phyloP scores from a whole-genome alignment of 441 rosid species.

The Viola pubescens region DNA sequence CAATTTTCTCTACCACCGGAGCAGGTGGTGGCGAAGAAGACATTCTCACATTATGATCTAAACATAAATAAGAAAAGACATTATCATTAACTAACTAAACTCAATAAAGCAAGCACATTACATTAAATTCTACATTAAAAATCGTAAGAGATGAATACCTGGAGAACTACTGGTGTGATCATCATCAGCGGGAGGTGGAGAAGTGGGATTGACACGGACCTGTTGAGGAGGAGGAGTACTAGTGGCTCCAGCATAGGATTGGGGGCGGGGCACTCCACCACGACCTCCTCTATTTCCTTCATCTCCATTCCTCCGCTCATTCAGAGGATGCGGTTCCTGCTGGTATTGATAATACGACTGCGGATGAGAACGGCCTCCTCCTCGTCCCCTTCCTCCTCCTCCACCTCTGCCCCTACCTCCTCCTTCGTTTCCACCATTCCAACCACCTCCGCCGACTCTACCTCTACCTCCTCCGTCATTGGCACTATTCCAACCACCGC shows the following conservation, averaged over 20 bases:
- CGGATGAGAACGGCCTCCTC: neutral
- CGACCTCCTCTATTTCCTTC: neutral
- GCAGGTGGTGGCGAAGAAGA: conserved; percentile 13
- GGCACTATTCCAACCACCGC: conserved; percentile 17
- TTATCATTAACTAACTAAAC: neutral
- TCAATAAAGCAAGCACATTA: neutral
- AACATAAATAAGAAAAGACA: neutral
- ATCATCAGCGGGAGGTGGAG: too few relatives aligned
- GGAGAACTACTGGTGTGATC: too few relatives aligned
- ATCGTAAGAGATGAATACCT: too few relatives aligned
- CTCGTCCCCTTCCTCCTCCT: neutral
- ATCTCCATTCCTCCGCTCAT: neutral
- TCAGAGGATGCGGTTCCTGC: neutral
- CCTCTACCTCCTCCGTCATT: conserved; percentile 21
- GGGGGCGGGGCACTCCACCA: neutral
- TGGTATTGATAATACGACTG: neutral
- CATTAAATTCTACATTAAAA: neutral
- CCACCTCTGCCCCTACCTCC: conserved; percentile 22
- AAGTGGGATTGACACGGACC: too few relatives aligned
- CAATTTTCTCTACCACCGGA: conserved; percentile 13
- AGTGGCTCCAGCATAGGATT: too few relatives aligned
- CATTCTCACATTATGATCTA: conserved; percentile 19
- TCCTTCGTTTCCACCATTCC: conserved; percentile 13
- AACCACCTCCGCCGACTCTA: conserved; percentile 7
- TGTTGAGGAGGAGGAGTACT: too few relatives aligned